These are phyloP conservation scores for Russula ochroleuca DNA, from an alignment of 768 basidiomycete genomes.

Conservation along the genomic window DNA sequence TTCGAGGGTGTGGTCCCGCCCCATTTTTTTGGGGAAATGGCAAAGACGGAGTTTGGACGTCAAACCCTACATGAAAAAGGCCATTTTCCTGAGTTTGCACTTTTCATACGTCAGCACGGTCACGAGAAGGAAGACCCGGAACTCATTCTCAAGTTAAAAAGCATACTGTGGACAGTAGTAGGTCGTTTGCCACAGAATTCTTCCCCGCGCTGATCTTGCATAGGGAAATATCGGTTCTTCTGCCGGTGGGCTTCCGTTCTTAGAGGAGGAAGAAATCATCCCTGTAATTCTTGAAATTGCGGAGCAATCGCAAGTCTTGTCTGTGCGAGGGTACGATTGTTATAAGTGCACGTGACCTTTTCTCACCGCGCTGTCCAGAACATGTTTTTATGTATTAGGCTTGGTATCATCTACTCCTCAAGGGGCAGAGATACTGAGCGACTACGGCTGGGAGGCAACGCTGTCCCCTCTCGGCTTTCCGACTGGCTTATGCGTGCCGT, in stretches of 20 bases:
- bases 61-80: constrained; percentile 86
- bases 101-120: constrained; percentile 84
- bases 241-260: constrained; percentile 84
- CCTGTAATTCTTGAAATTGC: constrained; percentile 88
- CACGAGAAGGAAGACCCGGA: constrained; percentile 80
- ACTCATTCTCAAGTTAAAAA: constrained; percentile 86
- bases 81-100: constrained; percentile 86
- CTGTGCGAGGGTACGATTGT: constrained; percentile 89
- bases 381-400: constrained; percentile 93
- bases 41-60: constrained; percentile 93
- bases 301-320: constrained; percentile 82
- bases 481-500: constrained; percentile 87
- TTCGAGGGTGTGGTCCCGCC: constrained; percentile 87
- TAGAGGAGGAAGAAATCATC: constrained; percentile 94
- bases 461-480: constrained; percentile 79
- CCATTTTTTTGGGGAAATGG: constrained; percentile 97
- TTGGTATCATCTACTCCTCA: constrained; percentile 87
- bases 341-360: not conserved
- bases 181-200: not conserved
- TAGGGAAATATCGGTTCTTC: constrained; percentile 94
- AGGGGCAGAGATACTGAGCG: constrained; percentile 90
- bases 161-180: constrained; percentile 95
- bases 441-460: constrained; percentile 91
- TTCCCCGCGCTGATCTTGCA: constrained; percentile 11
- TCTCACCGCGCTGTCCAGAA: constrained; percentile 46